Percentiles rank a stretch among this genome's conserved stretches.
These are phyloP conservation scores for Haematococcus sp. DNA, from an alignment of 139 green algal species.

Conservation along the genomic window DNA sequence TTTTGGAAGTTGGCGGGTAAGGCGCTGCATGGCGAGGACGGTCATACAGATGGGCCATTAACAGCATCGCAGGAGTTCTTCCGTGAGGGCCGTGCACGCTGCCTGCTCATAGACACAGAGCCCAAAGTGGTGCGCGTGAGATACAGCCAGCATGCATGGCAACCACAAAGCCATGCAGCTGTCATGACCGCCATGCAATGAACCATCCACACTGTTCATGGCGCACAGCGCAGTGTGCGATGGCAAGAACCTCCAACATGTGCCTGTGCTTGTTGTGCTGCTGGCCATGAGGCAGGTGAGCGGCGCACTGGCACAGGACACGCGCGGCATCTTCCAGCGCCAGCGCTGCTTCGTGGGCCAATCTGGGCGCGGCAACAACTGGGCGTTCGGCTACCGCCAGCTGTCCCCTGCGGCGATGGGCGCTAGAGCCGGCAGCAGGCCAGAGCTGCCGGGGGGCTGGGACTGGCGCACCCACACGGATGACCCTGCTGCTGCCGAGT, in stretches of 20 bases:
- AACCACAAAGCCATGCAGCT: too few relatives aligned
- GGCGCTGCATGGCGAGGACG: neutral
- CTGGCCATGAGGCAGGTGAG: slow-evolving; percentile 11
- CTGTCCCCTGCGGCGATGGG: neutral
- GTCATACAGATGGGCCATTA: neutral
- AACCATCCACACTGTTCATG: too few relatives aligned
- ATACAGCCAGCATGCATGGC: too few relatives aligned
- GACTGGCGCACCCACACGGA: slow-evolving; percentile 14
- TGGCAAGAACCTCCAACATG: too few relatives aligned
- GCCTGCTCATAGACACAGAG: slow-evolving; percentile 44
- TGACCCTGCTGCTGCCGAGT: slow-evolving; percentile 19
- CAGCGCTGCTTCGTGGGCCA: slow-evolving; percentile 36
- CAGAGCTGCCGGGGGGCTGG: slow-evolving; percentile 5
- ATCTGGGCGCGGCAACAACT: slow-evolving; percentile 48
- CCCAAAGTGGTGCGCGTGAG: slow-evolving; percentile 46
- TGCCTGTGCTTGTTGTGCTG: too few relatives aligned
- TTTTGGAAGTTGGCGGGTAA: slow-evolving; percentile 17
- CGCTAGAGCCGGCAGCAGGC: too few relatives aligned
- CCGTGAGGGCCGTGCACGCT: slow-evolving; percentile 7
- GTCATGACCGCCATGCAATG: too few relatives aligned
- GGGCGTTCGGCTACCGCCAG: slow-evolving; percentile 46
- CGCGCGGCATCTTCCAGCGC: slow-evolving; percentile 17
- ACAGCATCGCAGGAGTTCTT: slow-evolving; percentile 8
- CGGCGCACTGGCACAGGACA: slow-evolving; percentile 14
- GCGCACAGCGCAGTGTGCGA: too few relatives aligned